Evolutionary conservation across 352 stramenopile genomes (phyloP), one percentile per base, ranked within the genome.

Genomic region (Detonula confervacea): DNA sequence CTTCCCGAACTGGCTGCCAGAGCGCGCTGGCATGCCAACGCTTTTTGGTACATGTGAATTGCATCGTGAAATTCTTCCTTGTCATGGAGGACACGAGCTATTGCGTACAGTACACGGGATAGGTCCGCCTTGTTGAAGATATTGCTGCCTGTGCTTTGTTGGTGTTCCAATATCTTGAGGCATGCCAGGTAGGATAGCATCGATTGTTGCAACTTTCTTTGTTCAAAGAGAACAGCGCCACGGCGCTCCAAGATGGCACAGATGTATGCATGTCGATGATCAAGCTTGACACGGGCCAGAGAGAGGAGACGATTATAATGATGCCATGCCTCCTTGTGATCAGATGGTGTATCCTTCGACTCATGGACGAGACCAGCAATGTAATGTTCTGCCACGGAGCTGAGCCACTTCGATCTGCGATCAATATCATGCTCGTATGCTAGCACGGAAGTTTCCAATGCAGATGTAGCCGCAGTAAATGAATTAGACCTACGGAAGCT

Each of bases 41-140:
- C 69, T n/a, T 70, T 68, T 35, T 81, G 56, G 33, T 87, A 87
- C 80, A 83, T 83, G 27, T 69, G 51, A 9, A 81, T 42, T 8
- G 80, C 74, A 76, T 87, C 80, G 25, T 67, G 57, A 75, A 73
- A 87, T 25, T 87, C 80, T 54, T 87, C 80, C 22, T 78, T 78
- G 64, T 87, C 80, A 42, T 87, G 80, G 11, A 87, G 59, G 12
- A 80, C 70, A 44, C 80, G 74, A 22, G 69, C 80, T 0, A 87
- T 55, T 18, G 46, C 60, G 30, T 87, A 87, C 30, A 83, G 27
- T n/a, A 84, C 46, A 11, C 75, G 49, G 20, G 74, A 64, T 35
- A 78, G 14, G 39, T 87, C 80, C 8, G 59, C 61, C 51, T 67
- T 47, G 39, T 77, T 67, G 30, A 73, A 78, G 0, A 70, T 35